These are phyloP conservation scores for Thielaviopsis populi DNA, from an alignment of 2,329 filamentous ascomycete species.

Conservation along the genomic window DNA sequence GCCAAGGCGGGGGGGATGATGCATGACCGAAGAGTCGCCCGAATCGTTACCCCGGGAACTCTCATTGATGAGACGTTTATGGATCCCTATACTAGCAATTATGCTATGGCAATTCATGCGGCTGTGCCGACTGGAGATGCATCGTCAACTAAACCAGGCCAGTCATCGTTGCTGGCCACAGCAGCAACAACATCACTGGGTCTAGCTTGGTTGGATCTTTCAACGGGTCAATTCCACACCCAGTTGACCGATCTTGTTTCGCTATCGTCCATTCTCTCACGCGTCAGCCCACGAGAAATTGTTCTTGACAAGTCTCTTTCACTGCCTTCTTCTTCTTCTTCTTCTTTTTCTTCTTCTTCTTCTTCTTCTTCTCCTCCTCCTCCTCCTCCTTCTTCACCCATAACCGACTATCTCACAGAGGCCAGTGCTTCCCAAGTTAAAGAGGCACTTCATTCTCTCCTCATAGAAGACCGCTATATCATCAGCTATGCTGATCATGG, in stretches of 20 bases:
- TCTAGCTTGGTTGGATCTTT: slow-evolving; percentile 86
- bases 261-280: slow-evolving; percentile 65
- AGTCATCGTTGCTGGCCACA: not conserved
- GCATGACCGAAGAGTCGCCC: slow-evolving; percentile 71
- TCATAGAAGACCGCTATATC: slow-evolving; percentile 60
- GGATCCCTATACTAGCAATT: slow-evolving; percentile 87
- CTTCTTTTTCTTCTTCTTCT: not conserved
- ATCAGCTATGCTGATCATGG: slow-evolving; percentile 52
- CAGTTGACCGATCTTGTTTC: slow-evolving; percentile 56
- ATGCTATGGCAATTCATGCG: slow-evolving; percentile 66
- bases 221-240: slow-evolving; percentile 86
- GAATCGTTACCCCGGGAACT: slow-evolving; percentile 86
- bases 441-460: slow-evolving; percentile 48
- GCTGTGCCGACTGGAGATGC: not conserved
- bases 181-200: slow-evolving; percentile 36
- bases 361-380: not conserved
- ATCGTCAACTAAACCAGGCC: not conserved
- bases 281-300: slow-evolving; percentile 72
- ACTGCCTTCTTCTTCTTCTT: not conserved
- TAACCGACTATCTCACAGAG: not conserved
- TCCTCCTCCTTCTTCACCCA: not conserved
- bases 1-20: slow-evolving; percentile 54
- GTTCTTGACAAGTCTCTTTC: slow-evolving; percentile 47
- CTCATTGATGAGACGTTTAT: slow-evolving; percentile 97
- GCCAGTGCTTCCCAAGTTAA: slow-evolving; percentile 25